Percentiles rank a stretch among this genome's conserved stretches.
These are phyloP conservation scores for Flueggea neowawraea DNA, from an alignment of 441 rosid genomes.

Conservation along the genomic window DNA sequence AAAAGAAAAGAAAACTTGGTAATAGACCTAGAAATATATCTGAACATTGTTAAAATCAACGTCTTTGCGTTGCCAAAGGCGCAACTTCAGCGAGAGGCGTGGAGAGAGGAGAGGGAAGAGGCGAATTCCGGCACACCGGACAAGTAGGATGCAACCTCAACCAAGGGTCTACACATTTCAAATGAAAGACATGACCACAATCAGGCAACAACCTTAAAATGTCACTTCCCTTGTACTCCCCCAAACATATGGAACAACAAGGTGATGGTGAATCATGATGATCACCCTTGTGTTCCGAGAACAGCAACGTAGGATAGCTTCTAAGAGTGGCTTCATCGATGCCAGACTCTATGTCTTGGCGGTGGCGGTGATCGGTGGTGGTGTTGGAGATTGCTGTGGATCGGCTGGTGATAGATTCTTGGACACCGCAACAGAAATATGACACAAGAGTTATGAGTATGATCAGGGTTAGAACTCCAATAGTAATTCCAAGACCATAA, in stretches of 20 bases:
- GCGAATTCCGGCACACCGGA: slow-evolving; percentile 45
- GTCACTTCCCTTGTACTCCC: slow-evolving; percentile 38
- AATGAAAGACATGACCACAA: slow-evolving; percentile 48
- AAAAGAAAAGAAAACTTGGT: no score
- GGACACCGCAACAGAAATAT: background rate
- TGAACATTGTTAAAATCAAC: no score
- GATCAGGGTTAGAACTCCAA: background rate
- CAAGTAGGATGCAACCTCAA: slow-evolving; percentile 39
- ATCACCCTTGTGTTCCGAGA: slow-evolving; percentile 4
- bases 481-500: background rate
- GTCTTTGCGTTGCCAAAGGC: background rate
- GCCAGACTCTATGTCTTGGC: background rate
- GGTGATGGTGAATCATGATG: background rate
- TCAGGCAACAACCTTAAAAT: slow-evolving; percentile 39
- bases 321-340: slow-evolving; percentile 17
- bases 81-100: slow-evolving; percentile 7
- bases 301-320: slow-evolving; percentile 23
- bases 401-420: background rate
- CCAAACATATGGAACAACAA: slow-evolving; percentile 43
- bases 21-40: no score
- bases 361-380: background rate
- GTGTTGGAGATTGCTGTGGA: no score
- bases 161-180: slow-evolving; percentile 48
- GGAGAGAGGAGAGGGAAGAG: slow-evolving; percentile 19
- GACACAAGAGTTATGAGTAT: background rate